These are phyloP conservation scores for Geosmithia flava DNA, from an alignment of 2,329 filamentous ascomycete genomes.

Conservation along the genomic window DNA sequence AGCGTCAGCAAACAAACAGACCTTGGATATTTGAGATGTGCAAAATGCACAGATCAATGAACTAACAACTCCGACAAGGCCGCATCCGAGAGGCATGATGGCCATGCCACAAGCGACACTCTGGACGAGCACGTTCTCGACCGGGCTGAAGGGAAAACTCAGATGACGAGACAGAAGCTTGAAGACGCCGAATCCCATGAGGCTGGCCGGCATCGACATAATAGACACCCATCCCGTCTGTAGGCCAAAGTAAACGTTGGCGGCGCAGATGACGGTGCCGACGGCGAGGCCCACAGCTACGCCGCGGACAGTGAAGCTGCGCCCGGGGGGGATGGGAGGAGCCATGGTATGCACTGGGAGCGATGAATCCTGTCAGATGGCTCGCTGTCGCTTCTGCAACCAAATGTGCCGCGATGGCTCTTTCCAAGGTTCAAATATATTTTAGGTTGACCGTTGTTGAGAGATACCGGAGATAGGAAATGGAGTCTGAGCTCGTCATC, in stretches of 20 bases:
- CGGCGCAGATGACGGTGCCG: slow-evolving; percentile 85
- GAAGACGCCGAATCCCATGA: slow-evolving; percentile 94
- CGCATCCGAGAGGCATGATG: slow-evolving; percentile 91
- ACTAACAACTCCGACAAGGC: slow-evolving; percentile 77
- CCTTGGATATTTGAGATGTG: background rate
- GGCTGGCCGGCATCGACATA: slow-evolving; percentile 93
- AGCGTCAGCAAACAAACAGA: background rate
- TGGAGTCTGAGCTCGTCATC: background rate
- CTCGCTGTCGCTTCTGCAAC: background rate
- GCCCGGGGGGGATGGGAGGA: slow-evolving; percentile 22
- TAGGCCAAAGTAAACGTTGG: slow-evolving; percentile 97
- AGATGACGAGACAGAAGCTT: slow-evolving; percentile 63
- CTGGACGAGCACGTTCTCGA: slow-evolving; percentile 95
- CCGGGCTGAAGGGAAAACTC: slow-evolving; percentile 73
- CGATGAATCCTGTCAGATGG: background rate
- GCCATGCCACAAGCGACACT: slow-evolving; percentile 92
- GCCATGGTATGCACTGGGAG: slow-evolving; percentile 1
- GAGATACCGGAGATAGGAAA: background rate
- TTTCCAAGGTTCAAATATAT: background rate
- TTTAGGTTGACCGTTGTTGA: background rate
- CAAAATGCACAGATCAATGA: background rate
- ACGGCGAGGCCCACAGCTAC: slow-evolving; percentile 70
- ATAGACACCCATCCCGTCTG: slow-evolving; percentile 66
- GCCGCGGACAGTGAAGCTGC: slow-evolving; percentile 76
- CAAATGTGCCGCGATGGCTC: background rate